Conservation (phyloP, 176 grass and related monocot species). For the Triticum timopheevii region DNA sequence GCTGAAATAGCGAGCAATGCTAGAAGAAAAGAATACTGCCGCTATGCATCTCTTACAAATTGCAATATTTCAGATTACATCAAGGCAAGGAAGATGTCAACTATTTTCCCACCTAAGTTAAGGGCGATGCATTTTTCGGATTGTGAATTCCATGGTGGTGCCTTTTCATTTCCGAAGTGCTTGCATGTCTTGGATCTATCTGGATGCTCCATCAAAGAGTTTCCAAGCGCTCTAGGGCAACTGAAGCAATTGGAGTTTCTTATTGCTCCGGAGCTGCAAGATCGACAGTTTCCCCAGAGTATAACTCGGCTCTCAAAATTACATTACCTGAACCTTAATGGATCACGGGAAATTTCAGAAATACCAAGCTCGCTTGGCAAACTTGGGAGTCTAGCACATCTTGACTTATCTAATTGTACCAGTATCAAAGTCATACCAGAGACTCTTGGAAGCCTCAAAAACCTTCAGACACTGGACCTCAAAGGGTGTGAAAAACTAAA, state of each 20-base stretch:
- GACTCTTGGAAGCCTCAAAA: neutral
- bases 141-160: neutral
- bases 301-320: conserved; percentile 1
- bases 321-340: neutral
- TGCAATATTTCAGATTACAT: neutral
- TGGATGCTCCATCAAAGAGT: neutral
- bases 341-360: neutral
- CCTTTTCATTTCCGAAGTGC: neutral
- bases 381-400: neutral
- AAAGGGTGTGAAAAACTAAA: no score
- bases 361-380: conserved; percentile 8
- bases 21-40: neutral
- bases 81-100: neutral
- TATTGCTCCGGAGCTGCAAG: neutral
- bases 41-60: neutral
- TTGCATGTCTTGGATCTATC: conserved; percentile 31
- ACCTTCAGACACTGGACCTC: no score
- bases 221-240: neutral
- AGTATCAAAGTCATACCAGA: neutral
- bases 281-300: neutral
- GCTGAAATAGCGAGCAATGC: neutral
- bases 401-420: neutral
- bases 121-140: neutral
- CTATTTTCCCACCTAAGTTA: neutral
- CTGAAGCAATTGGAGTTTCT: neutral